These are phyloP conservation scores for Candida dubliniensis DNA, from an alignment of 1,139 yeast species.

Conservation along the genomic window DNA sequence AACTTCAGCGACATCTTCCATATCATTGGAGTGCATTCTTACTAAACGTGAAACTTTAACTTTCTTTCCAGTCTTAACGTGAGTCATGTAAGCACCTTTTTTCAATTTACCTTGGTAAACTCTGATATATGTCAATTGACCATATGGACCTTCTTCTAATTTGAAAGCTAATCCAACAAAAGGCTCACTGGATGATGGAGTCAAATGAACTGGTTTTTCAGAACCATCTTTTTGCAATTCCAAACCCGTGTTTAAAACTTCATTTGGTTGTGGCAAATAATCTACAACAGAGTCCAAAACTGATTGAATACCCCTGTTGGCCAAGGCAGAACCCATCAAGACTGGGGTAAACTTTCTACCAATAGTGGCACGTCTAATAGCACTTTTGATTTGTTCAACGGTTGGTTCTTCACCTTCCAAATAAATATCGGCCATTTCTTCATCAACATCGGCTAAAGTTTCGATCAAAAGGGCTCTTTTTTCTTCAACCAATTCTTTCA, in stretches of 20 bases:
- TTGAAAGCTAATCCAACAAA: constrained; percentile 97
- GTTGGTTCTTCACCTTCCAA: constrained; percentile 90
- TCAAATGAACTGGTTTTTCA: constrained; percentile 65
- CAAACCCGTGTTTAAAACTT: constrained; percentile 84
- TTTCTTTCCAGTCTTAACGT: constrained; percentile 89
- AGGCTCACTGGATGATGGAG: constrained; percentile 74
- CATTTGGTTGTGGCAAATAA: constrained; percentile 92
- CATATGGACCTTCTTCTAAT: constrained; percentile 96
- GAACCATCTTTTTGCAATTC: constrained; percentile 55
- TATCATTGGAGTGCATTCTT: constrained; percentile 97
- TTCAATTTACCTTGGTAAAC: constrained; percentile 94
- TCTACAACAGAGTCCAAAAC: constrained; percentile 96
- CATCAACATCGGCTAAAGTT: constrained; percentile 96
- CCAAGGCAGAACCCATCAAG: constrained; percentile 96
- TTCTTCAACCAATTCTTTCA: constrained; percentile 75
- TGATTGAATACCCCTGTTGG: constrained; percentile 92
- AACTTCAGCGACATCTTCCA: constrained; percentile 96
- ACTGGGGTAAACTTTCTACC: constrained; percentile 98
- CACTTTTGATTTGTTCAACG: constrained; percentile 75
- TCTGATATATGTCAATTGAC: constrained; percentile 94
- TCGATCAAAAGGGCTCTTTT: constrained; percentile 83
- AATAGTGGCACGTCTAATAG: constrained; percentile 95
- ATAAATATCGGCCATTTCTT: constrained; percentile 90
- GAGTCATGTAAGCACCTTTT: constrained; percentile 87
- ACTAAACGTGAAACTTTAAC: constrained; percentile 94